Conservation (phyloP, 2,329 filamentous ascomycete species). For the Nannizziopsis arthrosporioides region DNA sequence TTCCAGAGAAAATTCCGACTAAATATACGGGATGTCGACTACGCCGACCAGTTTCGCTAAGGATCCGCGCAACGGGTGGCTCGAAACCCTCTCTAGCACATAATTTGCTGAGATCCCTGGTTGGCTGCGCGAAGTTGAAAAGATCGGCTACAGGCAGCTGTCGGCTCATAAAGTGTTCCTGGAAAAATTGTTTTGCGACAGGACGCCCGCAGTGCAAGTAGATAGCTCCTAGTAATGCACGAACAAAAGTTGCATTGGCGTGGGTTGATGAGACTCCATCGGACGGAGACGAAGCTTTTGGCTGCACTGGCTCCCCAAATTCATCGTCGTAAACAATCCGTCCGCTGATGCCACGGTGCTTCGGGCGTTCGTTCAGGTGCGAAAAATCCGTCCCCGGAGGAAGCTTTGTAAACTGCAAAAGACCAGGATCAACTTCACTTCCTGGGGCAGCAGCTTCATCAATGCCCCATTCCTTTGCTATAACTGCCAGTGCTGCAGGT, state of each 20-base stretch:
- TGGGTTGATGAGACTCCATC: conserved; percentile 39
- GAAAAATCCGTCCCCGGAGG: conserved; percentile 30
- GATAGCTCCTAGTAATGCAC: conserved; percentile 70
- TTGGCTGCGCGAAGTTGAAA: conserved; percentile 75
- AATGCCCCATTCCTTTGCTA: conserved; percentile 82
- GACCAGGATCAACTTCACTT: conserved; percentile 78
- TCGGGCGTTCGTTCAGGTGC: conserved; percentile 28
- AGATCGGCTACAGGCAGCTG: conserved; percentile 63
- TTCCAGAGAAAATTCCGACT: conserved; percentile 84
- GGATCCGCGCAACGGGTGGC: conserved; percentile 68
- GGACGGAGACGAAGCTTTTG: conserved; percentile 17
- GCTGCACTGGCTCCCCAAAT: conserved; percentile 57
- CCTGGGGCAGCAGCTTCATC: conserved; percentile 79
- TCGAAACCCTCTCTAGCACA: conserved; percentile 87
- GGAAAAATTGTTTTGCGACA: conserved; percentile 70
- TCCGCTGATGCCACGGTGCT: conserved; percentile 58
- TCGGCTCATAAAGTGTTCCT: conserved; percentile 69
- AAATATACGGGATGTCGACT: conserved; percentile 83
- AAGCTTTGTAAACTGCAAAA: conserved; percentile 62
- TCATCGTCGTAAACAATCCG: conserved; percentile 71
- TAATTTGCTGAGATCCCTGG: conserved; percentile 67
- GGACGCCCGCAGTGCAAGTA: conserved; percentile 74
- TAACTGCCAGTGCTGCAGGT: conserved; percentile 56
- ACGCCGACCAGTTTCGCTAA: conserved; percentile 78
- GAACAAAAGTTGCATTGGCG: conserved; percentile 65